Evolutionary conservation across 495 filamentous ascomycete species (phyloP).

Genomic region (Acidomyces sp.): DNA sequence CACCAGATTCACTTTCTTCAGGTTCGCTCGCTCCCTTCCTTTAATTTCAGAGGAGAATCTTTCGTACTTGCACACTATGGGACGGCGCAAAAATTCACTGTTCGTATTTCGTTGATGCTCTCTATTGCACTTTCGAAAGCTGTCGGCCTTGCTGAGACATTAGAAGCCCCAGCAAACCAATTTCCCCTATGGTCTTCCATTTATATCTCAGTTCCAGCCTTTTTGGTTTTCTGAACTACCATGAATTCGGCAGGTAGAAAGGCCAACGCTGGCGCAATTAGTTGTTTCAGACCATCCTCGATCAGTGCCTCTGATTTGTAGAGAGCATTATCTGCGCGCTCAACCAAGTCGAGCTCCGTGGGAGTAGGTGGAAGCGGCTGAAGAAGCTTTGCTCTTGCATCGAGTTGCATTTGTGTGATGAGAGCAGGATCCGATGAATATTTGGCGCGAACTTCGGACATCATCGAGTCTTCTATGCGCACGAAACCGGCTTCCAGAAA

Average conservation of each 20-base stretch:
- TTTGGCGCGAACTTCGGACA: conserved; percentile 5
- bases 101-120: too few species aligned
- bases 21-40: too few species aligned
- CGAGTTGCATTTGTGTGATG: background rate
- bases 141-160: too few species aligned
- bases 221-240: background rate
- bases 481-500: background rate
- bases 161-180: too few species aligned
- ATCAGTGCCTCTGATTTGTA: background rate
- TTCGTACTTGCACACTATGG: too few species aligned
- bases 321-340: background rate
- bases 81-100: too few species aligned
- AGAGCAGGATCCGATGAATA: background rate
- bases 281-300: background rate
- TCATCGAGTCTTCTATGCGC: background rate
- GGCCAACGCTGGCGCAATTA: background rate
- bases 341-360: background rate
- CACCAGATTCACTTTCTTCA: too few species aligned
- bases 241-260: conserved; percentile 3
- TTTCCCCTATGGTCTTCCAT: too few species aligned
- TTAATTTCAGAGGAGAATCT: too few species aligned
- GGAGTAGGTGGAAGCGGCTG: background rate
- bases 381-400: background rate
- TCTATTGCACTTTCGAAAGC: too few species aligned
- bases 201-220: too few species aligned